Percentiles rank a stretch among this genome's conserved stretches.
phyloP scores from a whole-genome alignment of 805 yeast species.

The Metschnikowia hibisci region DNA sequence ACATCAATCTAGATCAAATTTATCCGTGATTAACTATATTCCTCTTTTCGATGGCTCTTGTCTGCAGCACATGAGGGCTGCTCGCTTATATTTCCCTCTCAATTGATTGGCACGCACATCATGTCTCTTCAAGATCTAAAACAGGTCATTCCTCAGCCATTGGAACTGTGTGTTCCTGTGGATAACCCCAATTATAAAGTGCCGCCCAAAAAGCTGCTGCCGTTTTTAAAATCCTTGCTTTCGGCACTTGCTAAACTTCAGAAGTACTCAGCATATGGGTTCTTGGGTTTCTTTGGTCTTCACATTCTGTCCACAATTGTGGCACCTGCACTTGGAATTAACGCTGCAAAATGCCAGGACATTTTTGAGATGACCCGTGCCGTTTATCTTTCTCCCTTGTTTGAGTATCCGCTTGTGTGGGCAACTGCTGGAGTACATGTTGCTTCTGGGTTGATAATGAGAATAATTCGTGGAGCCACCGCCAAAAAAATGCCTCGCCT shows the following conservation, averaged over 20 bases:
- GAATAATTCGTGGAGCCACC: conserved; percentile 24
- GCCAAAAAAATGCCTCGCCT: conserved; percentile 10
- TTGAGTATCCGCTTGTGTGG: conserved; percentile 48
- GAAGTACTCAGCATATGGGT: conserved; percentile 57
- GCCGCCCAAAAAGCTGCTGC: conserved; percentile 6
- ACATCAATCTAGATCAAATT: too few species aligned
- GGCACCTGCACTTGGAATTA: conserved; percentile 46
- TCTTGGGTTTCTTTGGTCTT: conserved; percentile 52
- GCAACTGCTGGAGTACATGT: conserved; percentile 50
- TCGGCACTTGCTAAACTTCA: conserved; percentile 34
- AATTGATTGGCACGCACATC: background rate
- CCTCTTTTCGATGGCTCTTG: too few species aligned
- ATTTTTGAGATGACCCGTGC: conserved; percentile 57
- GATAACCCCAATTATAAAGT: background rate
- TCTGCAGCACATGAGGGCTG: background rate
- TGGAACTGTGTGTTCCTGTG: conserved; percentile 8
- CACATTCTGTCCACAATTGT: conserved; percentile 54
- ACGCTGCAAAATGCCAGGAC: conserved; percentile 45
- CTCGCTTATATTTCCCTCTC: conserved; percentile 5
- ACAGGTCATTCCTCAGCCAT: conserved; percentile 15
- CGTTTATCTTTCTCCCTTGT: conserved; percentile 49
- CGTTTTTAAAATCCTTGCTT: conserved; percentile 8
- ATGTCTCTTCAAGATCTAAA: conserved; percentile 13
- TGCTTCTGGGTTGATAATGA: conserved; percentile 45
- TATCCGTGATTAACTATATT: too few species aligned